Percentiles rank a stretch among this genome's conserved stretches.
Conservation (phyloP, 202 grass and related monocot genomes). For the Schoenoplectus triqueter region DNA sequence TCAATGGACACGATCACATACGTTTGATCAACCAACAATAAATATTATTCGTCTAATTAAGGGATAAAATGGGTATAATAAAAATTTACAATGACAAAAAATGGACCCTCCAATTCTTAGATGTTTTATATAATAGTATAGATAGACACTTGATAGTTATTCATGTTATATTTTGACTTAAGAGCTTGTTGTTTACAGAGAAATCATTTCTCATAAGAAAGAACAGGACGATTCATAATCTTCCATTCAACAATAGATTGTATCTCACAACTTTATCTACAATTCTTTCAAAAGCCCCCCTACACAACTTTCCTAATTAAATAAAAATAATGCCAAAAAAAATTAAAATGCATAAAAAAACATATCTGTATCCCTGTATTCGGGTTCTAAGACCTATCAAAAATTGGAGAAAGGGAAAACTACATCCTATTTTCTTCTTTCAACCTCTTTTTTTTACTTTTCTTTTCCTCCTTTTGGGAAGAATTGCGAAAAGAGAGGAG, state of each 20-base stretch:
- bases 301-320: slow-evolving; percentile 21
- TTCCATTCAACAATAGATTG: slow-evolving; percentile 20
- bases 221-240: not conserved
- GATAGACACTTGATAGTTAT: not conserved
- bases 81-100: no score
- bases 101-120: no score
- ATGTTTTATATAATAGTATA: no score
- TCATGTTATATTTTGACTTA: slow-evolving; percentile 4
- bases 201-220: not conserved
- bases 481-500: not conserved
- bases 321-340: slow-evolving; percentile 18
- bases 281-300: not conserved
- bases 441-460: not conserved
- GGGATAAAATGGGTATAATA: no score
- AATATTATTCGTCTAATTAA: no score
- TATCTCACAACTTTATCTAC: not conserved
- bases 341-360: slow-evolving; percentile 24
- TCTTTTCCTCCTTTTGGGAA: not conserved
- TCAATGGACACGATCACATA: no score
- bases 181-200: not conserved
- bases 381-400: slow-evolving; percentile 9
- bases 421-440: slow-evolving; percentile 19
- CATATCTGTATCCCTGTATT: not conserved
- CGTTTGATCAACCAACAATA: no score
- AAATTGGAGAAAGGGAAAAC: not conserved